These are phyloP conservation scores for Geotrichum restrictum DNA, from an alignment of 1,139 yeast species.

Conservation along the genomic window DNA sequence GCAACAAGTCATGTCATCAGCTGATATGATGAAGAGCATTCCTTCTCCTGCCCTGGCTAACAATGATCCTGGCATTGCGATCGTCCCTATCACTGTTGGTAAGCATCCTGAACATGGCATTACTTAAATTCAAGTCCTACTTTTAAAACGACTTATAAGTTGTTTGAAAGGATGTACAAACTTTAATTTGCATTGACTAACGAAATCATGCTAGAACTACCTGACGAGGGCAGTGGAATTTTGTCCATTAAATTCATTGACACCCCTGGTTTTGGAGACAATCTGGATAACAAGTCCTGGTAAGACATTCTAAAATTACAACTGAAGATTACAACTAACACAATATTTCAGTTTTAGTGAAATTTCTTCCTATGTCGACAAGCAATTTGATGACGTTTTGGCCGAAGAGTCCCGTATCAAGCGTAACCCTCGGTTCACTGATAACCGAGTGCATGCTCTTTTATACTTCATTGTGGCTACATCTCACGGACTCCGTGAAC, in stretches of 20 bases:
- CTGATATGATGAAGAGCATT: slow-evolving; percentile 26
- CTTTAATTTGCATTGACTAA: slow-evolving; percentile 22
- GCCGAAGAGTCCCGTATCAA: slow-evolving; percentile 91
- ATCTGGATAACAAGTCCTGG: slow-evolving; percentile 56
- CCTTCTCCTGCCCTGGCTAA: slow-evolving; percentile 45
- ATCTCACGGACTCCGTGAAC: slow-evolving; percentile 73
- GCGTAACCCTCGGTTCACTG: slow-evolving; percentile 77
- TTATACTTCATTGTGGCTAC: slow-evolving; percentile 69
- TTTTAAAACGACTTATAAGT: no score
- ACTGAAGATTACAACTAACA: slow-evolving; percentile 1
- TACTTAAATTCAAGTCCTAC: not conserved
- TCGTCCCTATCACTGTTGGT: slow-evolving; percentile 48
- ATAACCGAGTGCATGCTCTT: slow-evolving; percentile 70
- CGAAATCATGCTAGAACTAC: slow-evolving; percentile 27
- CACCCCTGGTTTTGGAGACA: slow-evolving; percentile 81
- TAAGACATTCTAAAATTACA: slow-evolving; percentile 8
- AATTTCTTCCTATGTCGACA: slow-evolving; percentile 72
- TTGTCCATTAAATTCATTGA: slow-evolving; percentile 58
- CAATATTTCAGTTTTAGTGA: slow-evolving; percentile 51
- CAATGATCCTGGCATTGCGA: slow-evolving; percentile 47
- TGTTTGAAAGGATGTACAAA: not conserved
- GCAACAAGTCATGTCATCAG: slow-evolving; percentile 60
- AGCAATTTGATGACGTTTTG: slow-evolving; percentile 88
- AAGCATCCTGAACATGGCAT: not conserved
- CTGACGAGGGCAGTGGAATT: slow-evolving; percentile 69